phyloP scores from a whole-genome alignment of 2,329 filamentous ascomycete genomes.

The Pestalotiopsis sp. region DNA sequence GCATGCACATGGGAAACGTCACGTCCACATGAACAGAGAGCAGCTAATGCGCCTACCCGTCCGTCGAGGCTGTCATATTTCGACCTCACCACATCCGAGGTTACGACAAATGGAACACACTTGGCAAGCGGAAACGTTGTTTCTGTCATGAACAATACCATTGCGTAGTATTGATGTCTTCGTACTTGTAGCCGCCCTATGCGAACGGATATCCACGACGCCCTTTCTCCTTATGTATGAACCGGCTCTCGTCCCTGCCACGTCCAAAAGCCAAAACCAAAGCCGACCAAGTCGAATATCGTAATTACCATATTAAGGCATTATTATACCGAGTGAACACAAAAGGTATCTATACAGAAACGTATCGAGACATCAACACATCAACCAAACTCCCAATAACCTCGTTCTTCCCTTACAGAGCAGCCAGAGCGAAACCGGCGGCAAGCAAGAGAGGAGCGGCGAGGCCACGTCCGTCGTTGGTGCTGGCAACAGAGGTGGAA shows the following conservation, averaged over 20 bases:
- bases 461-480: slow-evolving; percentile 27
- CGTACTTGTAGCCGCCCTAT: neutral
- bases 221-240: neutral
- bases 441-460: slow-evolving; percentile 26
- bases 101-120: neutral
- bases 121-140: neutral
- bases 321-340: neutral
- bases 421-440: slow-evolving; percentile 3
- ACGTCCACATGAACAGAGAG: neutral
- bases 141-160: neutral
- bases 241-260: neutral
- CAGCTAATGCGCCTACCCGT: slow-evolving; percentile 1
- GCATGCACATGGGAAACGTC: neutral
- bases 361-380: neutral
- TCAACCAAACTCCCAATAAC: neutral
- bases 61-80: neutral
- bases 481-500: slow-evolving; percentile 25
- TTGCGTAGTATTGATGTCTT: slow-evolving; percentile 12
- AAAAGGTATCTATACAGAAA: slow-evolving; percentile 11
- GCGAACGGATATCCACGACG: neutral
- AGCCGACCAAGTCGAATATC: neutral
- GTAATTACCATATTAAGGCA: slow-evolving; percentile 7
- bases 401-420: neutral
- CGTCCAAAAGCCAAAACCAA: neutral
- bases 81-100: neutral